Evolutionary conservation across 1,284 basidiomycete genomes (phyloP), one percentile per base, ranked within the genome.

Genomic region (Boletus sp.): DNA sequence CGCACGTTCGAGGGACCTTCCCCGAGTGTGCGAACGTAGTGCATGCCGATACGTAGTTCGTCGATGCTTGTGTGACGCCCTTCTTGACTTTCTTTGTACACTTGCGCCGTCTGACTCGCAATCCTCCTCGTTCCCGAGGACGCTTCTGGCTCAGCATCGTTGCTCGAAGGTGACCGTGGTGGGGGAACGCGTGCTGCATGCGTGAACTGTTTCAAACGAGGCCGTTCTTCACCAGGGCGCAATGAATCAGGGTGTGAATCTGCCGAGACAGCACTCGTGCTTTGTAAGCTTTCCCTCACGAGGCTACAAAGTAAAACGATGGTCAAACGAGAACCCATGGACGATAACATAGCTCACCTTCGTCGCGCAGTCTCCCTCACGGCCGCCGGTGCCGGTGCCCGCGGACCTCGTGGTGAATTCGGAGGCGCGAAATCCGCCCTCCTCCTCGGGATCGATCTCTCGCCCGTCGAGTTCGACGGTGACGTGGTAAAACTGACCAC

Each of bases 141-240:
- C 45, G 63, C 59, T 24, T 60, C 72, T 46, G 65, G 67, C 52
- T 65, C 70, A 20, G 59, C 69, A 35, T 66, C 67, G 20, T 63
- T 68, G 59, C 64, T 70, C 64, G 70, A 70, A 48, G 73, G 71
- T 51, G 77, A 74, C 59, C 61, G 78, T 41, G 86, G 84, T 4
- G 82, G 76, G 36, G 86, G 86, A 24, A 89, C 86, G n/a, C 84
- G 82, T 33, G 80, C 79, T 27, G 85, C 83, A 63, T 82, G 83
- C 7, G 84, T 89, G 67, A 92, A 90, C 42, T 85, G 86, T 33
- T 91, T 88, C n/a, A 92, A 71, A 31, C 86, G 80, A 42, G 88
- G 84, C 18, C 81, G 79, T 20, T 75, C 65, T 42, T 66, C 67
- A 9, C 62, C 58, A 7, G 72, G 67, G 8, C 70, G 63, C 35